phyloP scores from a whole-genome alignment of 2,329 filamentous ascomycete species.

The Fusarium temperatum region DNA sequence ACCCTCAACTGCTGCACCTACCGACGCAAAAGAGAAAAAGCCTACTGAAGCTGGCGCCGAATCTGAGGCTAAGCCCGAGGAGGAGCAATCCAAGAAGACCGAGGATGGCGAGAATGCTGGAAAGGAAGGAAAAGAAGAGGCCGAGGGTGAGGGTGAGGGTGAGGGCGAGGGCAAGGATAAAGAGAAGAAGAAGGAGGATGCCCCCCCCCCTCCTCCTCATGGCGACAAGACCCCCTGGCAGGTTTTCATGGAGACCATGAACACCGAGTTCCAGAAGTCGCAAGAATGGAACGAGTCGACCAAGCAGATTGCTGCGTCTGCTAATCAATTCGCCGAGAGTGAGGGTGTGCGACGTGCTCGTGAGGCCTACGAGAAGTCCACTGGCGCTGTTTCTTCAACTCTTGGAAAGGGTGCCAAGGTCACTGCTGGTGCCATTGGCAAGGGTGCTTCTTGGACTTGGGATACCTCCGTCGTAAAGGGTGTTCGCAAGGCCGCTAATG shows the following conservation, averaged over 20 bases:
- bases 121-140: slow-evolving; percentile 58
- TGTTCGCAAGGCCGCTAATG: slow-evolving; percentile 84
- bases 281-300: slow-evolving; percentile 99
- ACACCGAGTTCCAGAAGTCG: slow-evolving; percentile 91
- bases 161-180: slow-evolving; percentile 60
- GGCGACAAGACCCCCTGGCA: slow-evolving; percentile 99
- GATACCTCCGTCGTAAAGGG: slow-evolving; percentile 94
- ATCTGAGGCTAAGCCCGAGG: slow-evolving; percentile 49
- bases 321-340: slow-evolving; percentile 92
- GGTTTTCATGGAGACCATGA: slow-evolving; percentile 97
- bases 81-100: slow-evolving; percentile 55
- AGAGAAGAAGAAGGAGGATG: slow-evolving; percentile 71
- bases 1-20: slow-evolving; percentile 42
- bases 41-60: slow-evolving; percentile 48
- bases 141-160: slow-evolving; percentile 45
- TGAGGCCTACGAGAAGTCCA: slow-evolving; percentile 86
- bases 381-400: slow-evolving; percentile 81
- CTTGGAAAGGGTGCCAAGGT: slow-evolving; percentile 83
- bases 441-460: slow-evolving; percentile 96
- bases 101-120: slow-evolving; percentile 49
- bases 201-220: slow-evolving; percentile 90
- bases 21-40: slow-evolving; percentile 54
- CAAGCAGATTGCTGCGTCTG: slow-evolving; percentile 88
- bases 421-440: slow-evolving; percentile 86
- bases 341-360: slow-evolving; percentile 87